A percentile compares a stretch with the other conserved stretches of the same genome.
These are phyloP conservation scores for Paecilomyces sp. DNA, from an alignment of 2,329 filamentous ascomycete species.

Conservation along the genomic window DNA sequence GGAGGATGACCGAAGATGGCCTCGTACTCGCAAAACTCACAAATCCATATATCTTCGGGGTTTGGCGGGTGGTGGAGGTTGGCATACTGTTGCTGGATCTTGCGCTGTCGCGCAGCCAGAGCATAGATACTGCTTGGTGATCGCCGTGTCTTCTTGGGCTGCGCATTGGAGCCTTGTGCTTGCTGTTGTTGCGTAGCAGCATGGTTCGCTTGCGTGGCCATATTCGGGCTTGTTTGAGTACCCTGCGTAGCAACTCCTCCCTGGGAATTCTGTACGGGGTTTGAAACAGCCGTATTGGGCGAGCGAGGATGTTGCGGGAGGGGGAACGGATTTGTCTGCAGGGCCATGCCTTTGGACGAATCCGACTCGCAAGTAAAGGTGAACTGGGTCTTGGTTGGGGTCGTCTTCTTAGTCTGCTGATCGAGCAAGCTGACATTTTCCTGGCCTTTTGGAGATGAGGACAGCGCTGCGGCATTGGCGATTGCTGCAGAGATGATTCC, in stretches of 20 bases:
- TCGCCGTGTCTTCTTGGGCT: slow-evolving; percentile 58
- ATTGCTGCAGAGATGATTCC: slow-evolving; percentile 92
- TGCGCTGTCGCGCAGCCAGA: slow-evolving; percentile 68
- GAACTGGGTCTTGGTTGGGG: slow-evolving; percentile 76
- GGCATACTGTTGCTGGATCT: slow-evolving; percentile 66
- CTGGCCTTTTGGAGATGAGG: slow-evolving; percentile 55
- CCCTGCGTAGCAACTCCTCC: slow-evolving; percentile 45
- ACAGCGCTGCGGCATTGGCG: slow-evolving; percentile 71
- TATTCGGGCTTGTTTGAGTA: slow-evolving; percentile 50
- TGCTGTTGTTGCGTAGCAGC: slow-evolving; percentile 17
- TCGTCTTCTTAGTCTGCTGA: slow-evolving; percentile 57
- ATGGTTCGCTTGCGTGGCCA: slow-evolving; percentile 30
- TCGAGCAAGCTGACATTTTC: slow-evolving; percentile 74
- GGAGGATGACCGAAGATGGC: slow-evolving; percentile 87
- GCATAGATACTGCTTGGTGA: slow-evolving; percentile 64
- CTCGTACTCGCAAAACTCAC: slow-evolving; percentile 97
- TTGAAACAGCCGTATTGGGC: slow-evolving; percentile 25
- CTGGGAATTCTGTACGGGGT: slow-evolving; percentile 25
- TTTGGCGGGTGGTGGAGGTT: slow-evolving; percentile 68
- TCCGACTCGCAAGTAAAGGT: slow-evolving; percentile 95
- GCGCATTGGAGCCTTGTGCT: slow-evolving; percentile 30
- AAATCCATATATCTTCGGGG: slow-evolving; percentile 80
- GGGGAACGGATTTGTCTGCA: slow-evolving; percentile 53
- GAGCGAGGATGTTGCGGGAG: slow-evolving; percentile 29
- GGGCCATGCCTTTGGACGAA: slow-evolving; percentile 69